Evolutionary conservation across 2,329 filamentous ascomycete species (phyloP), one percentile per base, ranked within the genome.

Genomic region (Seiridium unicorne): DNA sequence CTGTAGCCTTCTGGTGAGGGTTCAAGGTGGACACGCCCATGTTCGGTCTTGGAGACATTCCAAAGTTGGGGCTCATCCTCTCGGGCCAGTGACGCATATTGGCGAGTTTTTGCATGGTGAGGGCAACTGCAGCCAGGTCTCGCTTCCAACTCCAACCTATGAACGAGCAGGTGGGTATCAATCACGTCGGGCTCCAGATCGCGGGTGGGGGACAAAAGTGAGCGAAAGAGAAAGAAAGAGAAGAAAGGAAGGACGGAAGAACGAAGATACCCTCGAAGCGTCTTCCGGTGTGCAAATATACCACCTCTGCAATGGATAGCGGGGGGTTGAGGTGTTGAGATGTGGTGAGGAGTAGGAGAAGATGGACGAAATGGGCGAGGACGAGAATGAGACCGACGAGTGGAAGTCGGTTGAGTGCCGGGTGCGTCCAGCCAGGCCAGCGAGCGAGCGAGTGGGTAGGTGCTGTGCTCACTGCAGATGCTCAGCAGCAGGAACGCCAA

Each of bases 71-170:
- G 71, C 83, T 86, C 83, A 88, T 88, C 81, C 85, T 83, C 77
- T 88, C 85, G 74, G 85, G 84, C 86, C 86, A 89, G 80, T 88
- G 85, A 81, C 86, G 85, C 86, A 89, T 88, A 72, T 87, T 88
- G 75, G 85, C 84, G 76, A 89, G 76, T 78, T 89, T 89, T 79
- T 89, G 89, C 86, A 89, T 89, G 72, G 70, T 87, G 57, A 62
- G 40, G 53, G 57, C 13, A 44, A 55, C 18, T 34, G 40, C 38
- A 26, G 51, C 34, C 32, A 36, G n/a, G 35, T 11, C n/a, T 31
- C 34, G 54, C 46, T 42, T 40, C 34, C 47, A 69, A 54, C 46
- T 38, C 18, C 48, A 46, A 38, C 51, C 51, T 51, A 38, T 26
- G 18, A 26, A 26, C 44, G 48, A 51, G 55, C 34, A 34, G 61